Base-by-base conservation (phyloP, 345 rosid species). In the Gossypium turneri region DNA sequence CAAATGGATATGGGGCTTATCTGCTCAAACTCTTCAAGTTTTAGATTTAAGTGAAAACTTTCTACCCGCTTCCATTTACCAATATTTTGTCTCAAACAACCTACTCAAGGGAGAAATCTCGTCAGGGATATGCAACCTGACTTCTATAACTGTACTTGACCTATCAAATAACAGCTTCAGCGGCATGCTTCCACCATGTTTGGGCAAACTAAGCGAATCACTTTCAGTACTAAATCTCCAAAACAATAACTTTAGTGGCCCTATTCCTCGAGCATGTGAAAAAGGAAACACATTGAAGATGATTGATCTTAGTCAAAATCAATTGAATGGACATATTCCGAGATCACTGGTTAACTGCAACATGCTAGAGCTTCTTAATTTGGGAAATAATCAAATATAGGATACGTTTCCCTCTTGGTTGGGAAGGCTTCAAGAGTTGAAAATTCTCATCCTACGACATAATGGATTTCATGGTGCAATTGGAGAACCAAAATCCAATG, bases 101-200 rank as follows among this genome's bases (percentile, higher is more conserved):
- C 11, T 1, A 1, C 48, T 81, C 0, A 68, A 51, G 0, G 83
- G 85, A 0, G 63, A 78, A 48, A 15, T 82, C 13, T 16, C 79
- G 2, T 29, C 70, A 0, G n/a, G n/a, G n/a, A n/a, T n/a, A n/a
- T 82, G 84, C 73, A 70, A 74, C 5, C 4, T 75, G 25, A 17
- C 20, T 27, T 9, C 6, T 24, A 17, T 77, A 2, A 0, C 0
- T 5, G 0, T 12, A 0, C 57, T 82, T n/a, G 84, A 83, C 73
- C 15, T 84, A 59, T 76, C 77, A 0, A 15, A 12, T 41, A 81
- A 84, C 13, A 59, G 44, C 9, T 48, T 81, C 2, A 76, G 24
- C 0, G 73, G 84, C 2, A 12, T 1, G 20, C 56, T 79, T 51
- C 86, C 86, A 0, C 70, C 27, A 12, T 86, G 86, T 20, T 78